Conservation (phyloP, 371 early-diverging fungal genomes). For the Saksenaea vasiformis region DNA sequence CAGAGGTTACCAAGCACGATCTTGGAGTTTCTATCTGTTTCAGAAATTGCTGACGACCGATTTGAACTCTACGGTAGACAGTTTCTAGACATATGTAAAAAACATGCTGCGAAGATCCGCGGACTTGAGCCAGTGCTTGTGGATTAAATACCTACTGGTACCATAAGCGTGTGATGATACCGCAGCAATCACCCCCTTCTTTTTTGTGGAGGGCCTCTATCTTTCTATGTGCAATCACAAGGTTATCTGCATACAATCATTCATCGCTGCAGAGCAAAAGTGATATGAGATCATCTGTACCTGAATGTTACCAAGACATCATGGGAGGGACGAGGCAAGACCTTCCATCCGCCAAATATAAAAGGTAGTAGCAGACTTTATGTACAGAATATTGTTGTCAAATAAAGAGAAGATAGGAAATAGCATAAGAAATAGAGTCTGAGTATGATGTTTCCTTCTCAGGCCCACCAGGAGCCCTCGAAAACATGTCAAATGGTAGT, state of each 20-base stretch:
- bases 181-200: too few species aligned
- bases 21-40: constrained; percentile 15
- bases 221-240: too few species aligned
- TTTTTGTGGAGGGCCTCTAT: too few species aligned
- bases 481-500: not conserved
- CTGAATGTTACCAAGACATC: too few species aligned
- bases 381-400: not conserved
- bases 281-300: too few species aligned
- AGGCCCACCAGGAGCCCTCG: not conserved
- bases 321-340: too few species aligned
- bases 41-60: constrained; percentile 16
- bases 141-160: not conserved
- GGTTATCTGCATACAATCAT: too few species aligned
- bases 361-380: not conserved
- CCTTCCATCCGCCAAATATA: too few species aligned
- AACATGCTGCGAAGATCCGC: constrained; percentile 11
- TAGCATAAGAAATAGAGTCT: not conserved
- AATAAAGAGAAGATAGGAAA: not conserved
- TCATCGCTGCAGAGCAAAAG: too few species aligned
- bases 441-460: not conserved
- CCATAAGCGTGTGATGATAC: too few species aligned
- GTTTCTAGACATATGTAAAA: constrained; percentile 18
- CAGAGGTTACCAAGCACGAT: constrained; percentile 14
- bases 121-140: not conserved
- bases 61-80: constrained; percentile 12